Conservation (phyloP, 768 basidiomycete genomes). For the Suillus spraguei region DNA sequence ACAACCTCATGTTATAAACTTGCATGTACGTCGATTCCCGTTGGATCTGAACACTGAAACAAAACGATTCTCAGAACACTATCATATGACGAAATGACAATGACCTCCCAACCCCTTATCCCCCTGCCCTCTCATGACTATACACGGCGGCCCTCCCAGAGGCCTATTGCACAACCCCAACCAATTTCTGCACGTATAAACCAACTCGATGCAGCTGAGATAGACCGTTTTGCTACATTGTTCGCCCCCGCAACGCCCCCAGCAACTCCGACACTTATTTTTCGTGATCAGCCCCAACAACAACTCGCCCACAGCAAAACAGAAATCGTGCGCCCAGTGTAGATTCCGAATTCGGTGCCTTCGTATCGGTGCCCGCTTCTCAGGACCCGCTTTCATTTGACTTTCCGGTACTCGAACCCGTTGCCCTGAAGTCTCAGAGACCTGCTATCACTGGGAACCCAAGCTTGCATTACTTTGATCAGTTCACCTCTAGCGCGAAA, state of each 20-base stretch:
- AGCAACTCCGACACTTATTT: slow-evolving; percentile 21
- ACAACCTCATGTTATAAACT: slow-evolving; percentile 3
- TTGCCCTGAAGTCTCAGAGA: neutral
- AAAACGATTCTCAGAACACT: neutral
- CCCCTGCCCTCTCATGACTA: slow-evolving; percentile 1
- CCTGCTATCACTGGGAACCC: slow-evolving; percentile 14
- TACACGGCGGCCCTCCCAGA: neutral
- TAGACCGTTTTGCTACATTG: slow-evolving; percentile 45
- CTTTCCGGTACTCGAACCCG: neutral
- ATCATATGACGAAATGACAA: slow-evolving; percentile 1
- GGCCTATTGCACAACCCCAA: neutral
- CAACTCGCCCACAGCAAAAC: slow-evolving; percentile 4
- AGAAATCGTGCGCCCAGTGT: slow-evolving; percentile 23
- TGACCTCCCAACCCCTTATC: neutral
- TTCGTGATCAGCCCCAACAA: neutral
- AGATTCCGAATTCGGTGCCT: slow-evolving; percentile 62
- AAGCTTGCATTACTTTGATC: slow-evolving; percentile 59
- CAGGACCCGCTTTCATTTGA: slow-evolving; percentile 50
- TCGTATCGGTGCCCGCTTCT: slow-evolving; percentile 55
- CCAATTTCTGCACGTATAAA: neutral
- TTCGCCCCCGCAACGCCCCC: slow-evolving; percentile 44
- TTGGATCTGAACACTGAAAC: neutral
- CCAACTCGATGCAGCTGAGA: slow-evolving; percentile 29
- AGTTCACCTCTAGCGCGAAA: slow-evolving; percentile 60
- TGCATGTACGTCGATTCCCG: neutral